phyloP scores from a whole-genome alignment of 805 yeast species.

The Cyberlindnera americana region DNA sequence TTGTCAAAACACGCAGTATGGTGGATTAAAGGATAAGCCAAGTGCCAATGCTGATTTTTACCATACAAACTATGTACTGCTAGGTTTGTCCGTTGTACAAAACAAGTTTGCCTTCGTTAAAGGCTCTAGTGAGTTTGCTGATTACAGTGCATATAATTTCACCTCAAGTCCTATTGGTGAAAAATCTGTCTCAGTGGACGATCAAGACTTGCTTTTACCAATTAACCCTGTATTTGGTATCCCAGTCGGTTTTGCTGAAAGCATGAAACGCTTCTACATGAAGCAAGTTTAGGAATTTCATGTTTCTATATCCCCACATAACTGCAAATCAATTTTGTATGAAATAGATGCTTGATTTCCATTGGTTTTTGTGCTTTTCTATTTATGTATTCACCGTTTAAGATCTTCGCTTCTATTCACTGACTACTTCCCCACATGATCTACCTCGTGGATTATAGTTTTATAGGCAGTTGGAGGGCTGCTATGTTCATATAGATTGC shows the following conservation, averaged over 20 bases:
- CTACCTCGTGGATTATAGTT: no score
- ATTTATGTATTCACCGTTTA: no score
- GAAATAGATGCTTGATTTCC: no score
- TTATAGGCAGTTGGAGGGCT: no score
- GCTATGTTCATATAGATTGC: no score
- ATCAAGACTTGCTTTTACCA: slow-evolving; percentile 24
- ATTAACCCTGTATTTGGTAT: slow-evolving; percentile 60
- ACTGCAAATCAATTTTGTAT: not conserved
- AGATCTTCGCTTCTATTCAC: no score
- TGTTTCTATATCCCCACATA: not conserved
- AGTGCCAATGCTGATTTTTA: slow-evolving; percentile 77
- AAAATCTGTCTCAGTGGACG: slow-evolving; percentile 19
- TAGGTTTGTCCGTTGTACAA: slow-evolving; percentile 53
- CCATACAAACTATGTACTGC: slow-evolving; percentile 81
- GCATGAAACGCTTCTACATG: slow-evolving; percentile 14
- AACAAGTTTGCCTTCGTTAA: slow-evolving; percentile 12
- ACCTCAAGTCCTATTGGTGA: slow-evolving; percentile 5
- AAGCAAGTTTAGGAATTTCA: not conserved
- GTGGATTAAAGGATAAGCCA: slow-evolving; percentile 90
- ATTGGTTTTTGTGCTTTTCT: no score
- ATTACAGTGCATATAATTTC: slow-evolving; percentile 11
- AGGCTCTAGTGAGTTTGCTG: slow-evolving; percentile 3
- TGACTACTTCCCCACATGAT: no score
- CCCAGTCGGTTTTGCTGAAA: slow-evolving; percentile 41
- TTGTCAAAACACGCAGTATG: slow-evolving; percentile 56